Conservation (phyloP, 495 filamentous ascomycete genomes). For the Evansstolkia leycettana region DNA sequence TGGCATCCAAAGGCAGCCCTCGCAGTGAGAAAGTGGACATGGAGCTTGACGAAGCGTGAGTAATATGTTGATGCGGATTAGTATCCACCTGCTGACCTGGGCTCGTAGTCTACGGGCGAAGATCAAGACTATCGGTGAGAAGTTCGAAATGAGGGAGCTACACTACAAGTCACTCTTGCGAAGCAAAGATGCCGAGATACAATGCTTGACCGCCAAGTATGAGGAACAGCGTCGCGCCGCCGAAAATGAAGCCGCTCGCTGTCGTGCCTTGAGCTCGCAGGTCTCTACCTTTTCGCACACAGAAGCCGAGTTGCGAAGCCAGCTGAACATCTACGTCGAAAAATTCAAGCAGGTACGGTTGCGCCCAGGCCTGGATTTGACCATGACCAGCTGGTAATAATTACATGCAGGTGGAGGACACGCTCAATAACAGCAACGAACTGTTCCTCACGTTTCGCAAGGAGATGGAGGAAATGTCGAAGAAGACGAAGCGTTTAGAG, state of each 20-base stretch:
- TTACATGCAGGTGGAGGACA: conserved; percentile 80
- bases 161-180: conserved; percentile 83
- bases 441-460: conserved; percentile 96
- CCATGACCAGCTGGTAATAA: conserved; percentile 9
- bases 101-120: conserved; percentile 64
- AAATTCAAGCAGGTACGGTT: conserved; percentile 95
- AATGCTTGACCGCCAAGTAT: conserved; percentile 72
- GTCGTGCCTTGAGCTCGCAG: conserved; percentile 74
- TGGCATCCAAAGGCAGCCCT: conserved; percentile 66
- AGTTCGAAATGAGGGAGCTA: conserved; percentile 87
- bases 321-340: conserved; percentile 97
- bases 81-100: conserved; percentile 3
- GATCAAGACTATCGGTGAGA: conserved; percentile 87
- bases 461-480: conserved; percentile 99
- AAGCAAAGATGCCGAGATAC: conserved; percentile 93
- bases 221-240: conserved; percentile 82
- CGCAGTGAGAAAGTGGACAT: conserved; percentile 62
- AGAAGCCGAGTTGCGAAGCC: conserved; percentile 82
- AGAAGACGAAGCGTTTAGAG: conserved; percentile 95
- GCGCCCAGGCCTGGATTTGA: conserved; percentile 1
- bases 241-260: conserved; percentile 65
- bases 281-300: conserved; percentile 95
- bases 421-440: conserved; percentile 96
- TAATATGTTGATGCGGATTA: not conserved
- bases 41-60: conserved; percentile 80